phyloP scores from a whole-genome alignment of 2,329 filamentous ascomycete species.

The Aspergillus sclerotialis region DNA sequence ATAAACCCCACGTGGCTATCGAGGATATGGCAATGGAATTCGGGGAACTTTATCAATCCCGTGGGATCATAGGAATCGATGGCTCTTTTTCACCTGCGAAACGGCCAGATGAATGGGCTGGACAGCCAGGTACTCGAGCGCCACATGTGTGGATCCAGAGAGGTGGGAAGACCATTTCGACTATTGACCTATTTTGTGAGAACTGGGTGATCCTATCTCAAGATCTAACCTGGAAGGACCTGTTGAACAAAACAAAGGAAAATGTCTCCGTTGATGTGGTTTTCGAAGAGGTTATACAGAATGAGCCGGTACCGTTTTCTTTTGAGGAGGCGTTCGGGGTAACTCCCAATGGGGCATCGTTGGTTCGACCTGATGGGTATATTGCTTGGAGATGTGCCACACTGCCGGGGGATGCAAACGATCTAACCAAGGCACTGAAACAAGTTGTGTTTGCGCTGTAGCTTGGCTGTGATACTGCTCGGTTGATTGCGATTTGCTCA shows the following conservation, averaged over 20 bases:
- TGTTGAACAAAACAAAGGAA: background rate
- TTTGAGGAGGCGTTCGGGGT: slow-evolving; percentile 20
- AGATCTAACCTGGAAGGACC: slow-evolving; percentile 6
- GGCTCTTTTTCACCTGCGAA: slow-evolving; percentile 7
- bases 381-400: slow-evolving; percentile 20
- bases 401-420: background rate
- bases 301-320: background rate
- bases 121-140: slow-evolving; percentile 23
- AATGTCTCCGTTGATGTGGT: slow-evolving; percentile 2
- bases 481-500: no score
- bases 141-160: slow-evolving; percentile 25
- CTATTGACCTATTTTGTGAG: slow-evolving; percentile 22
- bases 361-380: slow-evolving; percentile 30
- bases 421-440: background rate
- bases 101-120: slow-evolving; percentile 17
- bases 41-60: slow-evolving; percentile 17
- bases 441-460: background rate
- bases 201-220: slow-evolving; percentile 22
- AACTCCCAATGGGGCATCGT: slow-evolving; percentile 19
- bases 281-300: slow-evolving; percentile 1
- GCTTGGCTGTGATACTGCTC: no score
- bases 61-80: slow-evolving; percentile 11
- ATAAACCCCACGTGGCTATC: slow-evolving; percentile 3
- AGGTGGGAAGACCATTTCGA: slow-evolving; percentile 19
- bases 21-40: slow-evolving; percentile 23